phyloP scores from a whole-genome alignment of 306 rosid species.

The Gynostemma pentaphyllum region DNA sequence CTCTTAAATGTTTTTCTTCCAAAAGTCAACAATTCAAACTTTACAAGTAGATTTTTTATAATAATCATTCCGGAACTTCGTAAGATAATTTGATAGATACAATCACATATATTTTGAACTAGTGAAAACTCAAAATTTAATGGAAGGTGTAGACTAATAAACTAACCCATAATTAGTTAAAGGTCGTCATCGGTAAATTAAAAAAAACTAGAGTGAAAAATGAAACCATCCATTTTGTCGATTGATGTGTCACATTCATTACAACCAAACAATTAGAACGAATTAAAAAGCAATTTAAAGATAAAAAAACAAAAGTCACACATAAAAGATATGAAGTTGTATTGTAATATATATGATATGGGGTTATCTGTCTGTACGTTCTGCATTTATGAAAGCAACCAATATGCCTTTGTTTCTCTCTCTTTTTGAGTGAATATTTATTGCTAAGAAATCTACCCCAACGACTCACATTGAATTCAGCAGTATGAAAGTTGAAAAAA shows the following conservation, averaged over 20 bases:
- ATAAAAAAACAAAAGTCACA: slow-evolving; percentile 1
- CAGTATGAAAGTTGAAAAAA: slow-evolving; percentile 16
- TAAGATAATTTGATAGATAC: too few species aligned
- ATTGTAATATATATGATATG: background rate
- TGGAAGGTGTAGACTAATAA: too few species aligned
- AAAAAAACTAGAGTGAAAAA: slow-evolving; percentile 21
- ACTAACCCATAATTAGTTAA: too few species aligned
- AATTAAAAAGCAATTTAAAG: background rate
- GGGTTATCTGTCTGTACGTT: background rate
- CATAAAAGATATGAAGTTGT: too few species aligned
- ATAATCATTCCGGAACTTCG: too few species aligned
- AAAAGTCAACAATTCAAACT: background rate
- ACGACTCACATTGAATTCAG: slow-evolving; percentile 33
- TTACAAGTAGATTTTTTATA: too few species aligned
- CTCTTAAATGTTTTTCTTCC: too few species aligned
- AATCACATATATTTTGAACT: too few species aligned
- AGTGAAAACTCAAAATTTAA: too few species aligned
- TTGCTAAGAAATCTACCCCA: slow-evolving; percentile 47
- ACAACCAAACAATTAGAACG: slow-evolving; percentile 25
- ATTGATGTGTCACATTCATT: slow-evolving; percentile 84
- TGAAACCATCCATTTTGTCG: slow-evolving; percentile 66
- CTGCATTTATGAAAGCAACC: slow-evolving; percentile 9
- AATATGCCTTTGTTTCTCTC: background rate
- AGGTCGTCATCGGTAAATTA: too few species aligned
- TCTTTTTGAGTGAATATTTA: slow-evolving; percentile 24